Conservation (phyloP, 1,284 basidiomycete species). For the Heliocybe sulcata region DNA sequence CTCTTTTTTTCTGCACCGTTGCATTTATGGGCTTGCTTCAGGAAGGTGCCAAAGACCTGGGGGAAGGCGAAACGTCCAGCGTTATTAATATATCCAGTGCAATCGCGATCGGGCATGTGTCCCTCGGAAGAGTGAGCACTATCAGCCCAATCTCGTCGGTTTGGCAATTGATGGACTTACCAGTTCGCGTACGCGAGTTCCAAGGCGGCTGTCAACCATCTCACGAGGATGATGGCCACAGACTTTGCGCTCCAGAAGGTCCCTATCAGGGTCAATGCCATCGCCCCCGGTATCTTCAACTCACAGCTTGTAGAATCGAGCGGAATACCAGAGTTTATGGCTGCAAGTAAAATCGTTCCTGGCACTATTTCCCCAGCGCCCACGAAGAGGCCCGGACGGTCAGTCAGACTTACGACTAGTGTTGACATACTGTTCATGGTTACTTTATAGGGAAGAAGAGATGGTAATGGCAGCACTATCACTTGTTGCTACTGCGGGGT, state of each 20-base stretch:
- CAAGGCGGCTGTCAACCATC: slow-evolving; percentile 24
- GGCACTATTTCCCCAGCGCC: background rate
- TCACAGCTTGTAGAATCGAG: too few relatives aligned
- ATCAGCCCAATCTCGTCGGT: too few relatives aligned
- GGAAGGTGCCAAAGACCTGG: background rate
- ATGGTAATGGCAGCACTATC: slow-evolving; percentile 20
- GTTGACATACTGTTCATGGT: background rate
- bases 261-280: slow-evolving; percentile 22
- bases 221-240: slow-evolving; percentile 23
- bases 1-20: background rate
- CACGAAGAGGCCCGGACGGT: background rate
- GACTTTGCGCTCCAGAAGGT: slow-evolving; percentile 22
- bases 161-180: too few relatives aligned
- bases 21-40: background rate
- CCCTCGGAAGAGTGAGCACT: background rate
- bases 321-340: too few relatives aligned
- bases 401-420: background rate
- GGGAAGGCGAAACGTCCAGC: slow-evolving; percentile 13
- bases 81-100: slow-evolving; percentile 25
- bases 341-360: too few relatives aligned
- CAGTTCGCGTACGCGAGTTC: slow-evolving; percentile 24
- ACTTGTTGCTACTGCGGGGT: slow-evolving; percentile 18
- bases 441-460: slow-evolving; percentile 18
- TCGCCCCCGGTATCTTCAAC: slow-evolving; percentile 27
- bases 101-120: background rate